Conservation (phyloP, 345 rosid genomes). For the Arabidopsis thaliana region DNA sequence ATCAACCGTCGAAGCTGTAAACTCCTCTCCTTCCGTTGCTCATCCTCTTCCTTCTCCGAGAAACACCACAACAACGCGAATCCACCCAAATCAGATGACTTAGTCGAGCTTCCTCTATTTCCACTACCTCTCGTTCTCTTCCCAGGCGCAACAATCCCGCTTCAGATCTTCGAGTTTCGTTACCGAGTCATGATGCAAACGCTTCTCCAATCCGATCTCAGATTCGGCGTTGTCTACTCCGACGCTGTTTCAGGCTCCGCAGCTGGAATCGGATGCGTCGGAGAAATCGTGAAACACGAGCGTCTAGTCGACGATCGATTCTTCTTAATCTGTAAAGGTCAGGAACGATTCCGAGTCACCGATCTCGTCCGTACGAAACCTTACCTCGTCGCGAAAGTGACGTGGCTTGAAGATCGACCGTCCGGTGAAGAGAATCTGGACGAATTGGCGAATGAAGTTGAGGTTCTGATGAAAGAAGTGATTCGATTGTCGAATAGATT, state of each 20-base stretch:
- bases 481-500: conserved; percentile 81
- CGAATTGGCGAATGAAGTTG: conserved; percentile 70
- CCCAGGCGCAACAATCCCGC: conserved; percentile 94
- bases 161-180: conserved; percentile 96
- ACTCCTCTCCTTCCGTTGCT: conserved; percentile 38
- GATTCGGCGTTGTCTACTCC: conserved; percentile 88
- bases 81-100: conserved; percentile 63
- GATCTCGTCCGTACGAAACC: conserved; percentile 79
- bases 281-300: conserved; percentile 91
- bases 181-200: conserved; percentile 99
- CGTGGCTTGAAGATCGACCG: conserved; percentile 96
- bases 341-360: conserved; percentile 89
- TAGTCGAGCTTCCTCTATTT: conserved; percentile 82
- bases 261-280: conserved; percentile 87
- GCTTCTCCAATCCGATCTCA: conserved; percentile 89
- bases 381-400: conserved; percentile 81
- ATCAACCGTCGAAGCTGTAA: conserved; percentile 34
- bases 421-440: conserved; percentile 84
- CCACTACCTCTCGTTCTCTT: conserved; percentile 93
- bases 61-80: conserved; percentile 45
- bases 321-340: conserved; percentile 92
- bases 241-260: conserved; percentile 76
- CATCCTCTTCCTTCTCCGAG: conserved; percentile 44
- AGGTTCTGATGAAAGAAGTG: conserved; percentile 86
- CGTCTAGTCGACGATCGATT: conserved; percentile 89